Evolutionary conservation across 2,329 filamentous ascomycete species (phyloP).

Genomic region (Cladosporium colombiae): DNA sequence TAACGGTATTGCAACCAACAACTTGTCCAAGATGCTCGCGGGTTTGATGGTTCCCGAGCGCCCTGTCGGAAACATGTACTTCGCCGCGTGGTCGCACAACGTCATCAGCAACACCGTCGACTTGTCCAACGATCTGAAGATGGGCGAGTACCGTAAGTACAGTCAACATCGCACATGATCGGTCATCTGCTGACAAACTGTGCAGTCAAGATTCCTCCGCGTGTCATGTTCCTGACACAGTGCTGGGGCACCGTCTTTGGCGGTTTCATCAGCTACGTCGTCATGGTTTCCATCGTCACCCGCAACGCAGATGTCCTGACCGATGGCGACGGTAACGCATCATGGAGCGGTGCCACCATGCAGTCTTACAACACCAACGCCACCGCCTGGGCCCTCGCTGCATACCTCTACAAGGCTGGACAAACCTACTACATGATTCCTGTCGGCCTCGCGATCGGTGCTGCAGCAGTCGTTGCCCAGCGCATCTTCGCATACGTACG

Average conservation of each 20-base stretch:
- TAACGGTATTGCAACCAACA: slow-evolving; percentile 61
- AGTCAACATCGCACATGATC: slow-evolving; percentile 33
- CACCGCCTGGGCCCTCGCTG: slow-evolving; percentile 50
- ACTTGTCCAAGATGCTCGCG: slow-evolving; percentile 59
- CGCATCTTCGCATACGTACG: slow-evolving; percentile 43
- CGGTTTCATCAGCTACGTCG: slow-evolving; percentile 45
- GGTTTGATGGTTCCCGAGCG: slow-evolving; percentile 54
- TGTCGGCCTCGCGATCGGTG: slow-evolving; percentile 53
- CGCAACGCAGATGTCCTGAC: slow-evolving; percentile 52
- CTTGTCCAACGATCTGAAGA: slow-evolving; percentile 57
- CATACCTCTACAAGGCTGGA: slow-evolving; percentile 54
- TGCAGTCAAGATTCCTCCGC: slow-evolving; percentile 53
- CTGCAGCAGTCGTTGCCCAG: slow-evolving; percentile 47
- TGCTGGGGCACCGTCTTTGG: slow-evolving; percentile 58
- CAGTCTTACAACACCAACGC: slow-evolving; percentile 46
- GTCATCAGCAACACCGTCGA: slow-evolving; percentile 55
- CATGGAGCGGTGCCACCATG: slow-evolving; percentile 56
- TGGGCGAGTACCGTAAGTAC: slow-evolving; percentile 56
- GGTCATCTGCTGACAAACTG: background rate
- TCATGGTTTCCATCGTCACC: slow-evolving; percentile 58
- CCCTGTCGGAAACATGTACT: slow-evolving; percentile 60
- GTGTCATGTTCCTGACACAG: slow-evolving; percentile 58
- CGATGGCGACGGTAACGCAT: slow-evolving; percentile 49
- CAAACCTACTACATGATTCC: slow-evolving; percentile 28
- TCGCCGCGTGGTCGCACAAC: slow-evolving; percentile 60